Percentiles rank a stretch among this genome's conserved stretches.
Conservation (phyloP, 1,139 yeast species). For the Blastobotrys malaysiensis region DNA sequence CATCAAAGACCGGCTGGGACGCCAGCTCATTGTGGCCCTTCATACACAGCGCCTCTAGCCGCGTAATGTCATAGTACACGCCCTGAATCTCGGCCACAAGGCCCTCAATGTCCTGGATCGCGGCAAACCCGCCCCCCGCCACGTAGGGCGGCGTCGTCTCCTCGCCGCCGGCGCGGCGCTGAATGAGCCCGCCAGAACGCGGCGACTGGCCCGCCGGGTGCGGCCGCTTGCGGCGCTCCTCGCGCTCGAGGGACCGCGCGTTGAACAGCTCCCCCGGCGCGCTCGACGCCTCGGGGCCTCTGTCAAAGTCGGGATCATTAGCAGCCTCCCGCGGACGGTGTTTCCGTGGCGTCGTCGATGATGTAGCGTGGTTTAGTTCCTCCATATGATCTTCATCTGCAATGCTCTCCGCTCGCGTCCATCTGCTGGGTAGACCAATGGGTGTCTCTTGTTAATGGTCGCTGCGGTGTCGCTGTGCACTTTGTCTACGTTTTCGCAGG, state of each 20-base stretch:
- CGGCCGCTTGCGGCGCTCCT: neutral
- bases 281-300: slow-evolving; percentile 5
- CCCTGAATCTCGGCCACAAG: slow-evolving; percentile 20
- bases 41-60: slow-evolving; percentile 23
- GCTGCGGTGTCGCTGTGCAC: neutral
- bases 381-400: neutral
- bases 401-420: neutral
- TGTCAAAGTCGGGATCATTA: slow-evolving; percentile 9
- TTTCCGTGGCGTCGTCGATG: neutral
- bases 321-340: neutral
- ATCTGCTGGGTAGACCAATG: slow-evolving; percentile 1
- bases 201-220: neutral
- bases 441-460: neutral
- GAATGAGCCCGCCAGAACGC: neutral
- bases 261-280: slow-evolving; percentile 6
- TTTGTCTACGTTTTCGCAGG: neutral
- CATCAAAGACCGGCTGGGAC: slow-evolving; percentile 13
- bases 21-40: slow-evolving; percentile 14
- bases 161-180: neutral
- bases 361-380: neutral
- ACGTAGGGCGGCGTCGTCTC: neutral
- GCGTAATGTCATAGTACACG: slow-evolving; percentile 24
- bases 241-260: slow-evolving; percentile 3
- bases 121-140: neutral
- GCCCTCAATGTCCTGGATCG: slow-evolving; percentile 5